Conservation (phyloP, 495 filamentous ascomycete species). For the Cryomyces antarcticus region DNA sequence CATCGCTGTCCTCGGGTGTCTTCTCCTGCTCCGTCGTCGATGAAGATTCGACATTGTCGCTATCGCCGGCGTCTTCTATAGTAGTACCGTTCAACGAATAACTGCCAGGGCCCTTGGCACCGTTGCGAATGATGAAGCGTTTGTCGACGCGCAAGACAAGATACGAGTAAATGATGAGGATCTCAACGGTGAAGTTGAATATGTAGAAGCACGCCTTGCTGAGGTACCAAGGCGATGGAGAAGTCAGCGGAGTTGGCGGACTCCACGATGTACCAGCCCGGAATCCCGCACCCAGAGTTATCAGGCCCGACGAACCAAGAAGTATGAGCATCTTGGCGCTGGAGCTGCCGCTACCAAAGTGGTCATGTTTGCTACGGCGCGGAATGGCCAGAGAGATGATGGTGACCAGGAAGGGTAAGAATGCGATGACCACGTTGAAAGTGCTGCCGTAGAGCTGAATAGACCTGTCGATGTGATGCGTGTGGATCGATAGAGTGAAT, state of each 20-base stretch:
- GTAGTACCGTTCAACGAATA: slow-evolving; percentile 3
- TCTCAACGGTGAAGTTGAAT: slow-evolving; percentile 19
- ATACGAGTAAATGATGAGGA: slow-evolving; percentile 15
- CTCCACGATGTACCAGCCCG: slow-evolving; percentile 38
- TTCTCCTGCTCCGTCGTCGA: too few species aligned
- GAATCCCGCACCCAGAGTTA: slow-evolving; percentile 53
- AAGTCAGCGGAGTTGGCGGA: slow-evolving; percentile 23
- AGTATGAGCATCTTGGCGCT: slow-evolving; percentile 45
- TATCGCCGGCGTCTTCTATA: too few species aligned
- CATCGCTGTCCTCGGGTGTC: too few species aligned
- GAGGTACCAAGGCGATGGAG: slow-evolving; percentile 46
- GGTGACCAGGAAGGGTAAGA: slow-evolving; percentile 47
- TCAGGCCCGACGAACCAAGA: slow-evolving; percentile 27
- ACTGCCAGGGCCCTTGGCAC: slow-evolving; percentile 15
- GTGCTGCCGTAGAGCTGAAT: slow-evolving; percentile 47
- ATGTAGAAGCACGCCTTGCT: slow-evolving; percentile 37
- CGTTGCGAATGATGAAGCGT: slow-evolving; percentile 17
- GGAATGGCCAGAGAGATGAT: slow-evolving; percentile 26
- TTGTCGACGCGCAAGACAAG: slow-evolving; percentile 15
- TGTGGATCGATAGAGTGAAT: slow-evolving; percentile 38
- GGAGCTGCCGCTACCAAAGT: slow-evolving; percentile 52
- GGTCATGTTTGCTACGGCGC: slow-evolving; percentile 31
- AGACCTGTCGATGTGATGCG: slow-evolving; percentile 30
- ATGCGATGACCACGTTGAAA: slow-evolving; percentile 49
- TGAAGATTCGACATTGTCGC: too few species aligned